Evolutionary conservation across 768 basidiomycete genomes (phyloP), one percentile per base, ranked within the genome.

Genomic region (Pisolithus marmoratus): DNA sequence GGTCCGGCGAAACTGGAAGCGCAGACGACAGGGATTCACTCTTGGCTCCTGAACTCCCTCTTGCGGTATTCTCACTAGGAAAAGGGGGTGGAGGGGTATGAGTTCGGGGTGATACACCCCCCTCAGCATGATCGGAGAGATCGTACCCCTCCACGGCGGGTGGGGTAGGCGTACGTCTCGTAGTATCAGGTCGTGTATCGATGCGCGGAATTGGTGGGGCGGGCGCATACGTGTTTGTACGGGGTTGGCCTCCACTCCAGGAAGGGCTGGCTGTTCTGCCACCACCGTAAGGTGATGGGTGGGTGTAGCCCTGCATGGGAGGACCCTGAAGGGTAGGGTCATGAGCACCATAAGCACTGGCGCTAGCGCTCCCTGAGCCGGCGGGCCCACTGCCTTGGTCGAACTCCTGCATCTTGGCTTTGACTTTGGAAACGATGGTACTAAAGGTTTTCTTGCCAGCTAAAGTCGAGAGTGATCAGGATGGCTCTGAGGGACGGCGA

Each of bases 381-480:
- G 55, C 53, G 7, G 55, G 50, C 49, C 57, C 38, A 24, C 65
- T 60, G 15, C 63, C 63, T 60, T 83, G 80, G 37, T 91, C 89
- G 54, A 82, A 82, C 59, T 91, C 90, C 60, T 87, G 84, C 53
- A 91, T 82, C 77, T 91, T 92, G 5, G 87, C 82, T 62, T 82
- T 90, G 44, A 90, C 87, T 64, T 86, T 91, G 31, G 81, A 81
- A 38, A 91, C 74, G 24, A 92, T 64, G 8, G 72, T 77, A 44
- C 77, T 82, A 65, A 92, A 79, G 0, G 89, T 91, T 69, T 83
- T 87, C 72, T 87, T 90, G 4, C 90, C 88, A 49, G 77, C 85
- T 87, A 52, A 47, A 22, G 8, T 37, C 1, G 15, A 17, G 23
- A n/a, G 15, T 37, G 5, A 7, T 49, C 24, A 48, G 27, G 27